phyloP scores from a whole-genome alignment of 2,329 filamentous ascomycete species.

The Cephalotrichum gorgonifer region DNA sequence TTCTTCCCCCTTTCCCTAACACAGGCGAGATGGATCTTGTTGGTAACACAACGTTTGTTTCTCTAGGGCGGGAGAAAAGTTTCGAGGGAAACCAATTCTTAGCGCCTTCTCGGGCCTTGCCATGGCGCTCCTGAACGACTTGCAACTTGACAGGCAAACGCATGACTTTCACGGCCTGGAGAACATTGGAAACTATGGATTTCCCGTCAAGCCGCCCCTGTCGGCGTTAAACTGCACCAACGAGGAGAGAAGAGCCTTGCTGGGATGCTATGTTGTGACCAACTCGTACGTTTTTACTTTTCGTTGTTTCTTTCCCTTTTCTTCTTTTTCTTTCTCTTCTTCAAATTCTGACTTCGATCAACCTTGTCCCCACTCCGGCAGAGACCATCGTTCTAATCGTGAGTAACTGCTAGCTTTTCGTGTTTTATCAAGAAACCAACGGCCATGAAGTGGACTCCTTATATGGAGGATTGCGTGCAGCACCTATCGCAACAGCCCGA shows the following conservation, averaged over 20 bases:
- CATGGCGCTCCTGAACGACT: background rate
- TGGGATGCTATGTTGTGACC: constrained; percentile 17
- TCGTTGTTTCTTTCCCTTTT: no score
- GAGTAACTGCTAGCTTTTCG: constrained; percentile 8
- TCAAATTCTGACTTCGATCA: no score
- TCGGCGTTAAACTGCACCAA: constrained; percentile 14
- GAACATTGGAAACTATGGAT: background rate
- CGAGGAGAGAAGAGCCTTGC: constrained; percentile 18
- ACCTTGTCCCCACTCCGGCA: no score
- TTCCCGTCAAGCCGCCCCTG: constrained; percentile 9
- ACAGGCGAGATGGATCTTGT: background rate
- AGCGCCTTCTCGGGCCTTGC: constrained; percentile 9
- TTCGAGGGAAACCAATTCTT: constrained; percentile 8
- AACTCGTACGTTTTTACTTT: constrained; percentile 18
- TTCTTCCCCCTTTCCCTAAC: background rate
- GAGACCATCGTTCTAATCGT: background rate
- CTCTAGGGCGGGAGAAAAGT: constrained; percentile 9
- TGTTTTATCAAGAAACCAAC: constrained; percentile 23
- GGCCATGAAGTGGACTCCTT: constrained; percentile 38
- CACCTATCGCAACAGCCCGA: constrained; percentile 30
- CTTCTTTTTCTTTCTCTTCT: no score
- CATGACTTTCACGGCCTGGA: background rate
- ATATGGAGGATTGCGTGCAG: constrained; percentile 42
- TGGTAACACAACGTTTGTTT: background rate
- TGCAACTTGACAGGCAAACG: background rate